Conservation (phyloP, 768 basidiomycete genomes). For the Leccinum barrowsii region DNA sequence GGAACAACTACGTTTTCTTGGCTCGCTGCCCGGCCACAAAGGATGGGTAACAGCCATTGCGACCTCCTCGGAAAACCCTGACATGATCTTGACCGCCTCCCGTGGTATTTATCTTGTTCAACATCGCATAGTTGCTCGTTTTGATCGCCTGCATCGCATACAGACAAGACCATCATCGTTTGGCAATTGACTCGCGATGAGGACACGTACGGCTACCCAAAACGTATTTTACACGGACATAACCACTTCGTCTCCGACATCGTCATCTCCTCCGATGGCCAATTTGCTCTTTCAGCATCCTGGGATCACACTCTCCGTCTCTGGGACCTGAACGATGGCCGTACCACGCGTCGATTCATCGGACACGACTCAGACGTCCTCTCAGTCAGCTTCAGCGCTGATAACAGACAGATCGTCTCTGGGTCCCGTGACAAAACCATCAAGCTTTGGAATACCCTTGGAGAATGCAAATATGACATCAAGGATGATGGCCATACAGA, state of each 20-base stretch:
- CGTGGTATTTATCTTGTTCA: conserved; percentile 59
- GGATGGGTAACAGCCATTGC: conserved; percentile 99
- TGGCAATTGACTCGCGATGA: conserved; percentile 97
- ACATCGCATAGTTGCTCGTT: conserved; percentile 11
- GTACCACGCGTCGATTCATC: conserved; percentile 94
- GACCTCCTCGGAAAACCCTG: conserved; percentile 97
- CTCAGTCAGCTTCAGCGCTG: conserved; percentile 98
- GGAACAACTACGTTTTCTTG: conserved; percentile 88
- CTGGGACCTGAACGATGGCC: conserved; percentile 98
- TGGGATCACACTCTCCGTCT: conserved; percentile 99
- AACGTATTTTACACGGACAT: conserved; percentile 96
- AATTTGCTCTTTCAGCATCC: conserved; percentile 97
- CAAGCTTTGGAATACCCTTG: conserved; percentile 99
- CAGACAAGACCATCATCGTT: conserved; percentile 99
- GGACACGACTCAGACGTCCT: conserved; percentile 98
- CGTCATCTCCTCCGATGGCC: conserved; percentile 98
- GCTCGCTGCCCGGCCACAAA: conserved; percentile 88
- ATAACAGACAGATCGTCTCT: conserved; percentile 99
- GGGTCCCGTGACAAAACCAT: conserved; percentile 96
- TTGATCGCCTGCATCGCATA: conserved; percentile 45
- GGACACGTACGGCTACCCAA: conserved; percentile 90
- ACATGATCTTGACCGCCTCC: conserved; percentile 98
- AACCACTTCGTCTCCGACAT: conserved; percentile 99
- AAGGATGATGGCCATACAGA: conserved; percentile 98
- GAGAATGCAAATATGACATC: conserved; percentile 99